phyloP scores from a whole-genome alignment of 345 rosid species.

The Populus deltoides region DNA sequence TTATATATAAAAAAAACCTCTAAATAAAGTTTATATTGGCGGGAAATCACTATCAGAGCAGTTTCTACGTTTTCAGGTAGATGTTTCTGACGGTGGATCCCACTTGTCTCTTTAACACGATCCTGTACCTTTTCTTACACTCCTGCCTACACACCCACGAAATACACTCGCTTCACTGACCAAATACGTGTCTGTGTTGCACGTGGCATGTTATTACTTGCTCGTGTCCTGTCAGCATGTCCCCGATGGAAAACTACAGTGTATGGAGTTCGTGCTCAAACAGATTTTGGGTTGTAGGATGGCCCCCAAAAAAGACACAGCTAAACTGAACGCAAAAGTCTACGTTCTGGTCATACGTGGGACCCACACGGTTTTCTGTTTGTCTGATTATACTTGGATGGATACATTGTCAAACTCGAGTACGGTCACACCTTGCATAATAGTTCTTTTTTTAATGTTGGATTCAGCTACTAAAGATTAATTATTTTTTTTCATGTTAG shows the following conservation, averaged over 20 bases:
- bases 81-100: constrained; percentile 20
- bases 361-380: constrained; percentile 51
- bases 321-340: constrained; percentile 54
- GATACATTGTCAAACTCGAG: too few species aligned
- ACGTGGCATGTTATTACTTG: neutral
- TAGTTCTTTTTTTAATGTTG: neutral
- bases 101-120: neutral
- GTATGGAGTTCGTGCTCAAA: neutral
- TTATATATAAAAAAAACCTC: neutral
- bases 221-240: neutral
- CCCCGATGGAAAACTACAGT: neutral
- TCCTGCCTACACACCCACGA: too few species aligned
- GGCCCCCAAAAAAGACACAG: constrained; percentile 19
- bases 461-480: neutral
- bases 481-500: neutral
- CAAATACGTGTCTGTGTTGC: neutral
- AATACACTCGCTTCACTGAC: neutral
- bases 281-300: neutral
- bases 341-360: constrained; percentile 29
- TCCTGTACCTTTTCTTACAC: neutral
- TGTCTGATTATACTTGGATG: constrained; percentile 13
- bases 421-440: neutral
- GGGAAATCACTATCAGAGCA: constrained; percentile 38
- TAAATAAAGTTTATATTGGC: constrained; percentile 13
- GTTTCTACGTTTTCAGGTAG: constrained; percentile 33